Evolutionary conservation across 1,284 basidiomycete genomes (phyloP).

Genomic region (Ceratobasidium sp.): DNA sequence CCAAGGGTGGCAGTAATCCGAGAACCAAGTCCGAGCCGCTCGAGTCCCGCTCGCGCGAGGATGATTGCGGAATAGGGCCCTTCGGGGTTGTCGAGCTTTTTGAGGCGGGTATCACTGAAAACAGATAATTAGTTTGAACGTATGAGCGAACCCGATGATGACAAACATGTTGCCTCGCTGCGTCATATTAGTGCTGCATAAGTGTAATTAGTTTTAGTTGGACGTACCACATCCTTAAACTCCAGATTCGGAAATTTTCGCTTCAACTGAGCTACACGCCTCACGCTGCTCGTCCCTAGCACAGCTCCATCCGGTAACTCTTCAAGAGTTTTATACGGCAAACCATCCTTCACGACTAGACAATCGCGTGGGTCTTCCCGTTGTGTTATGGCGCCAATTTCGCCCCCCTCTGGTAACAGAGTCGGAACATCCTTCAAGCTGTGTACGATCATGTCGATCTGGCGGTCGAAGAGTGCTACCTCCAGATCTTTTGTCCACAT

Average conservation of each 20-base stretch:
- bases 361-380: conserved; percentile 91
- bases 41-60: conserved; percentile 91
- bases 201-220: conserved; percentile 1
- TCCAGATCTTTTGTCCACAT: conserved; percentile 97
- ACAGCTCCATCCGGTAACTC: conserved; percentile 89
- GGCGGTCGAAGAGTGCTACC: conserved; percentile 71
- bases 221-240: conserved; percentile 88
- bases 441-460: conserved; percentile 94
- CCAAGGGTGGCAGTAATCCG: conserved; percentile 81
- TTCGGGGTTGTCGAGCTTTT: conserved; percentile 86
- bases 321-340: conserved; percentile 75
- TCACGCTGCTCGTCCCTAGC: conserved; percentile 92
- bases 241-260: conserved; percentile 78
- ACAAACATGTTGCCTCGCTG: conserved; percentile 83
- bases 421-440: conserved; percentile 96
- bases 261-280: conserved; percentile 90
- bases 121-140: conserved; percentile 25
- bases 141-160: background rate
- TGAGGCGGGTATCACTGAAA: conserved; percentile 81
- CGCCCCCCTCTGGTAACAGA: conserved; percentile 79
- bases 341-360: conserved; percentile 83
- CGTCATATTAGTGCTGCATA: conserved; percentile 37
- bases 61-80: conserved; percentile 90
- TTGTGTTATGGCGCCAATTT: conserved; percentile 84
- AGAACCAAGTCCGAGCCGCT: conserved; percentile 78